Percentiles rank a stretch among this genome's conserved stretches.
Conservation (phyloP, 371 early-diverging fungal species). For the Synchytrium microbalum region DNA sequence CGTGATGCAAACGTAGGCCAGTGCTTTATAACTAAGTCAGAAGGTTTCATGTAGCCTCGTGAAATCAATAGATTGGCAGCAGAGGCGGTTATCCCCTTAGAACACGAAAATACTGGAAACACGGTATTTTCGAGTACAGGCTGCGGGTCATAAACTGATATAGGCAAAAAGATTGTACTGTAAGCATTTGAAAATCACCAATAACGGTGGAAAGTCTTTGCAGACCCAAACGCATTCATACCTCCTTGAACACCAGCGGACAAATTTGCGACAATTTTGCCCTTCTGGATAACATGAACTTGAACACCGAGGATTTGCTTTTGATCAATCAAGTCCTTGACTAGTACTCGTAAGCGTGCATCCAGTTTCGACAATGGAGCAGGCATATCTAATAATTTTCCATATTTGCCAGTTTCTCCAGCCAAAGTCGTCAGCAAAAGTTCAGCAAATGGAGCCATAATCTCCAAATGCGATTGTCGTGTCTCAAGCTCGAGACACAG, state of each 20-base stretch:
- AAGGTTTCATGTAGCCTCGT: constrained; percentile 1
- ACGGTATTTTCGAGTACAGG: constrained; percentile 10
- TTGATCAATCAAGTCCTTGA: constrained; percentile 10
- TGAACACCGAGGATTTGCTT: constrained; percentile 16
- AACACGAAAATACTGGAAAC: constrained; percentile 21
- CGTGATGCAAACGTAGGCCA: constrained; percentile 17
- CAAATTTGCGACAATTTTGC: constrained; percentile 12
- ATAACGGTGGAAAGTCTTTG: too few relatives aligned
- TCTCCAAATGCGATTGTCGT: constrained; percentile 13
- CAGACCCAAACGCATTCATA: too few relatives aligned
- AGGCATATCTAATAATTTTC: background rate
- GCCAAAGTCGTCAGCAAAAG: constrained; percentile 7
- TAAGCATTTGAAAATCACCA: too few relatives aligned
- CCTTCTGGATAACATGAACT: constrained; percentile 13
- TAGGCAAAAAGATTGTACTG: background rate
- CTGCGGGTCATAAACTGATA: constrained; percentile 4
- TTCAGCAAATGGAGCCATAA: constrained; percentile 22
- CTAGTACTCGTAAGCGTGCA: background rate
- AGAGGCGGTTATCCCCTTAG: constrained; percentile 20
- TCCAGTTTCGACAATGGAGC: background rate
- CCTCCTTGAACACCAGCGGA: constrained; percentile 17
- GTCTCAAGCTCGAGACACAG: constrained; percentile 8
- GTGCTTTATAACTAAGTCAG: constrained; percentile 14
- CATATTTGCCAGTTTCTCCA: background rate
- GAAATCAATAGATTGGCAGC: constrained; percentile 10